Percentiles rank a stretch among this genome's conserved stretches.
phyloP scores from a whole-genome alignment of 129 eudicot species.

The Tanacetum coccineum region DNA sequence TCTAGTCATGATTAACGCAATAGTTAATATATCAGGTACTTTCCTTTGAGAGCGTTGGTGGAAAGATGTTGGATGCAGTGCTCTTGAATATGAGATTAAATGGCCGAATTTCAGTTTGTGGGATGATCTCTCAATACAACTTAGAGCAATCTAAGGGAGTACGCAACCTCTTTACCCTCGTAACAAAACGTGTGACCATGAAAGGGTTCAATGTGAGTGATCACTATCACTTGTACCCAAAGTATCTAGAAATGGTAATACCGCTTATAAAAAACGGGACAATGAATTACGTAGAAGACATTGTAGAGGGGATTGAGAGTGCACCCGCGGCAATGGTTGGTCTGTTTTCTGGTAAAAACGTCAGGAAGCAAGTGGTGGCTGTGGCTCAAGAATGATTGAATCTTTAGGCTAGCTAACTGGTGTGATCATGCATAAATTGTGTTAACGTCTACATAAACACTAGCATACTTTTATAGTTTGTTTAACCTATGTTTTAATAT shows the following conservation, averaged over 20 bases:
- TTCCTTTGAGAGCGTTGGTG: constrained; percentile 37
- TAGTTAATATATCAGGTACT: constrained; percentile 18
- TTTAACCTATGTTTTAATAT: no score
- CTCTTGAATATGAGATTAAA: constrained; percentile 32
- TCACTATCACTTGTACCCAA: constrained; percentile 31
- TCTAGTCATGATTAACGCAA: background rate
- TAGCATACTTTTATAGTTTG: no score
- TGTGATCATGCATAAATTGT: no score
- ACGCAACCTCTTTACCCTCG: constrained; percentile 4
- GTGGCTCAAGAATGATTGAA: constrained; percentile 24
- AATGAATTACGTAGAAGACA: constrained; percentile 28
- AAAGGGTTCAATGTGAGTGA: constrained; percentile 21
- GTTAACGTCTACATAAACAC: no score
- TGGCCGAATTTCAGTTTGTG: constrained; percentile 31
- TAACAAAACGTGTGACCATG: constrained; percentile 19
- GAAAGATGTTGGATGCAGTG: constrained; percentile 32
- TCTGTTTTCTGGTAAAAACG: constrained; percentile 31
- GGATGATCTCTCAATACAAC: constrained; percentile 33
- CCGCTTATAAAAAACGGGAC: constrained; percentile 32
- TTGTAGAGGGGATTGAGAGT: constrained; percentile 32
- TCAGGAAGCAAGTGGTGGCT: constrained; percentile 37
- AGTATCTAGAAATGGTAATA: constrained; percentile 29
- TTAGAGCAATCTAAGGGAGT: constrained; percentile 13
- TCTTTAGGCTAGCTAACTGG: no score
- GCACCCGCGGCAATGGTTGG: constrained; percentile 37